Percentiles rank a stretch among this genome's conserved stretches.
Evolutionary conservation across 805 yeast genomes (phyloP).

Genomic region (Candida insectalens): DNA sequence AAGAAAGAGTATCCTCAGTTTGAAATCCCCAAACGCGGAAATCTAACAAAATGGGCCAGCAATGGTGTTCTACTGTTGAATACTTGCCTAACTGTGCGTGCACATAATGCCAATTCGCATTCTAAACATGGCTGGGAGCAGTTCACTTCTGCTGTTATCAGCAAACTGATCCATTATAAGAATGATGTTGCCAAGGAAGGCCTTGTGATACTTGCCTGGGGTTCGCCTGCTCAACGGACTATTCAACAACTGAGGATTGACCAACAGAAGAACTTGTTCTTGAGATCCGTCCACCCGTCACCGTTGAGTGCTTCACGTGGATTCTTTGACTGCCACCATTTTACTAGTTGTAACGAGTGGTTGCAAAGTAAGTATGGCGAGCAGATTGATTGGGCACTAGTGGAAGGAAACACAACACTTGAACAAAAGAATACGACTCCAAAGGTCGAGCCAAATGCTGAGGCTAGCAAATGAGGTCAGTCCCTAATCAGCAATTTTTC

Average conservation of each 20-base stretch:
- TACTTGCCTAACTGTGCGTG: conserved; percentile 83
- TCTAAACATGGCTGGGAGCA: conserved; percentile 87
- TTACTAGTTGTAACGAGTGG: conserved; percentile 73
- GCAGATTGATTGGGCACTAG: conserved; percentile 18
- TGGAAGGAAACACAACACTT: conserved; percentile 4
- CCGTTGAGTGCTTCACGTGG: conserved; percentile 89
- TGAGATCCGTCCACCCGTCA: conserved; percentile 85
- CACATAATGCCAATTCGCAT: conserved; percentile 91
- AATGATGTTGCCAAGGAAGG: conserved; percentile 33
- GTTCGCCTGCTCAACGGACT: conserved; percentile 33
- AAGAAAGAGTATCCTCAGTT: conserved; percentile 62
- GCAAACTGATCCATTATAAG: conserved; percentile 39
- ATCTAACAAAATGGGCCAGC: conserved; percentile 73
- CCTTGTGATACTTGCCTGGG: conserved; percentile 62
- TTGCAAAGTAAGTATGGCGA: conserved; percentile 32
- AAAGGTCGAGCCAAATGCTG: too few species aligned
- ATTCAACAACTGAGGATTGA: conserved; percentile 20
- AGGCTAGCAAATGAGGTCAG: too few species aligned
- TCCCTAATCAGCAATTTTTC: too few species aligned
- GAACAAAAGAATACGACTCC: conserved; percentile 1
- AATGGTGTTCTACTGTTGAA: conserved; percentile 85
- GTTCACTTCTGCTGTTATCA: conserved; percentile 69
- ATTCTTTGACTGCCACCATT: conserved; percentile 71
- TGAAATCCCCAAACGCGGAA: conserved; percentile 50
- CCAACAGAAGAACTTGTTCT: conserved; percentile 33